Evolutionary conservation across 257 asterid genomes (phyloP).

Genomic region (Fraxinus cuspidata): DNA sequence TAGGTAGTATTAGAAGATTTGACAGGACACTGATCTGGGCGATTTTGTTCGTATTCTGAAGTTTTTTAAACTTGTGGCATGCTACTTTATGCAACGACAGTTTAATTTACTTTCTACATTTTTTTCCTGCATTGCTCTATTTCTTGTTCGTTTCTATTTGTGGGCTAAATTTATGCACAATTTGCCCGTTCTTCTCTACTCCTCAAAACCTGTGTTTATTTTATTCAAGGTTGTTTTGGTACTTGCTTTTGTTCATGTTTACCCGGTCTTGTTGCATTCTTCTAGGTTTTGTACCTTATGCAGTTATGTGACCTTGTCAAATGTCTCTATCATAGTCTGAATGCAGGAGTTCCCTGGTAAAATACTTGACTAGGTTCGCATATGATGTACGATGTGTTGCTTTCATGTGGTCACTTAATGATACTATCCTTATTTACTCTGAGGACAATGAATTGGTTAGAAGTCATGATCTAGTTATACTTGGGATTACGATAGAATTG

Average conservation of each 20-base stretch:
- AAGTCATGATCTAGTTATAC: background rate
- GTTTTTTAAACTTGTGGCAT: background rate
- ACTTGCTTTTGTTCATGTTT: too few relatives aligned
- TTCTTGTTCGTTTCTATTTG: too few relatives aligned
- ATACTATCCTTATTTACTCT: background rate
- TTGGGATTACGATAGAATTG: background rate
- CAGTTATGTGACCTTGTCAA: background rate
- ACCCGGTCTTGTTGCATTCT: too few relatives aligned
- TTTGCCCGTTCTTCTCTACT: too few relatives aligned
- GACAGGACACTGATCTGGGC: background rate
- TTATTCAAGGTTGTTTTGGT: too few relatives aligned
- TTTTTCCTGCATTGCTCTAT: too few relatives aligned
- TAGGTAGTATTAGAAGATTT: conserved; percentile 7
- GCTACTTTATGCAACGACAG: conserved; percentile 12
- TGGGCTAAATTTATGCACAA: too few relatives aligned
- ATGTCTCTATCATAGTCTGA: background rate
- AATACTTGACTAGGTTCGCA: too few relatives aligned
- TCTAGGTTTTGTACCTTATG: too few relatives aligned
- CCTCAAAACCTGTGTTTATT: too few relatives aligned
- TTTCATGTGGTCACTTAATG: background rate
- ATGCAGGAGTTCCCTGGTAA: background rate
- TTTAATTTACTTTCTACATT: background rate
- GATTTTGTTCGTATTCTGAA: conserved; percentile 10
- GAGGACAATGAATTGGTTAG: background rate
- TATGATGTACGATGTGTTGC: background rate